Evolutionary conservation across 192 early-diverging fungal genomes (phyloP), one percentile per base, ranked within the genome.

Genomic region (Rhizophagus prolifer): DNA sequence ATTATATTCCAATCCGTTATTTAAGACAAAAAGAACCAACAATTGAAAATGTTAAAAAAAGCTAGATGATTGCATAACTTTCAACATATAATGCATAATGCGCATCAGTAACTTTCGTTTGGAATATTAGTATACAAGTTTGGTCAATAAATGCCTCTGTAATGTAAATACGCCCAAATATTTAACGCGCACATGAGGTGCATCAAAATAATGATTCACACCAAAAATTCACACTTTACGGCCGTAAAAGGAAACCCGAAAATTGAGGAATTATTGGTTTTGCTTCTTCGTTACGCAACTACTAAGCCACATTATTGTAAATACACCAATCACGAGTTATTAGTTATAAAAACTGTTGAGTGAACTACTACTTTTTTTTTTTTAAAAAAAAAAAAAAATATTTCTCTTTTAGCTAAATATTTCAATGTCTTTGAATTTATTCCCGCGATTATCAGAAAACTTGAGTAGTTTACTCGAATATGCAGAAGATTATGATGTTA

Each of bases 401-500:
- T 2, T 50, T 54, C 16, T 21, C 47, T 54, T 19, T 10, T 14
- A 10, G 3, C 14, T 34, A 19, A 54, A 16, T 4, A 21, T 54
- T 54, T 54, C 47, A 28, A 70, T 70, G 68, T 60, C 72, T 14
- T 58, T 61, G n/a, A 12, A 10, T n/a, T 73, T 73, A 61, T 21
- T 28, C 23, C 30, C 72, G 9, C 50, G 23, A 41, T 34, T 73
- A 46, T 59, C 59, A 23, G 58, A 34, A 25, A 41, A 73, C 21
- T 38, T 73, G 28, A 21, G n/a, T 36, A 73, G 28, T 60, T 25
- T 73, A 26, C 41, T 73, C 8, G 72, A 73, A 60, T 25, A 61
- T 25, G 28, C 58, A 36, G 59, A 73, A 25, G 72, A 73, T 31
- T 73, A 73, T 44, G 72, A 73, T 34, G 58, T 73, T 38, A 61